Evolutionary conservation across 805 yeast species (phyloP).

Genomic region (Clavispora phyllophila): DNA sequence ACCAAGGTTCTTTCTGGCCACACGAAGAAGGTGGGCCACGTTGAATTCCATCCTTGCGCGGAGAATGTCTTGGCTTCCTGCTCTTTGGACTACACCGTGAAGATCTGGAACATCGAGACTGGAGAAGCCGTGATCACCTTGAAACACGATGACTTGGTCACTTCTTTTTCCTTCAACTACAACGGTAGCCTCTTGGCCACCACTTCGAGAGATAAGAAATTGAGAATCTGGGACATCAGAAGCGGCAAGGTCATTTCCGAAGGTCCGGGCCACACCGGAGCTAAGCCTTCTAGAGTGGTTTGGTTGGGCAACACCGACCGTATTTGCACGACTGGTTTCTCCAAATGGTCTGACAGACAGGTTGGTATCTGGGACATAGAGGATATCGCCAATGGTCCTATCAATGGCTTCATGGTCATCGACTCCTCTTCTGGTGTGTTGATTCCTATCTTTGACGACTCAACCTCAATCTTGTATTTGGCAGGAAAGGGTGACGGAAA

Average conservation of each 20-base stretch:
- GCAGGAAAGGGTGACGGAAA: constrained; percentile 99
- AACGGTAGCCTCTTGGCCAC: constrained; percentile 86
- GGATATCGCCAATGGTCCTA: constrained; percentile 71
- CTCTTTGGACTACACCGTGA: constrained; percentile 85
- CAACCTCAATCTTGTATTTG: constrained; percentile 72
- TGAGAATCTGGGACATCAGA: constrained; percentile 90
- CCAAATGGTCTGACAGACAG: constrained; percentile 89
- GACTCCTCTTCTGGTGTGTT: constrained; percentile 92
- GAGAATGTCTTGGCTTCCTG: constrained; percentile 82
- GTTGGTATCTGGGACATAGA: constrained; percentile 88
- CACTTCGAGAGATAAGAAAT: constrained; percentile 81
- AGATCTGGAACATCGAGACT: constrained; percentile 81
- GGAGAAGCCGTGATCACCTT: constrained; percentile 69
- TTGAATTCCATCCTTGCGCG: constrained; percentile 85
- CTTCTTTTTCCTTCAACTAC: constrained; percentile 88
- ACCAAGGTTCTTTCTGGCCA: constrained; percentile 75
- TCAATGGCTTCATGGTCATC: constrained; percentile 81
- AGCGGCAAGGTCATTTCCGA: constrained; percentile 69
- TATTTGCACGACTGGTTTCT: constrained; percentile 90
- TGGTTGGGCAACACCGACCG: constrained; percentile 90
- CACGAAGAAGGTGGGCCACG: constrained; percentile 88
- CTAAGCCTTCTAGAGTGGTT: constrained; percentile 79
- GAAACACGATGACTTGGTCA: constrained; percentile 83
- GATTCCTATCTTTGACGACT: constrained; percentile 85
- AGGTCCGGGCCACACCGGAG: constrained; percentile 89